Percentiles rank a stretch among this genome's conserved stretches.
phyloP scores from a whole-genome alignment of 345 rosid species.

The Eucalyptus tenuipes region DNA sequence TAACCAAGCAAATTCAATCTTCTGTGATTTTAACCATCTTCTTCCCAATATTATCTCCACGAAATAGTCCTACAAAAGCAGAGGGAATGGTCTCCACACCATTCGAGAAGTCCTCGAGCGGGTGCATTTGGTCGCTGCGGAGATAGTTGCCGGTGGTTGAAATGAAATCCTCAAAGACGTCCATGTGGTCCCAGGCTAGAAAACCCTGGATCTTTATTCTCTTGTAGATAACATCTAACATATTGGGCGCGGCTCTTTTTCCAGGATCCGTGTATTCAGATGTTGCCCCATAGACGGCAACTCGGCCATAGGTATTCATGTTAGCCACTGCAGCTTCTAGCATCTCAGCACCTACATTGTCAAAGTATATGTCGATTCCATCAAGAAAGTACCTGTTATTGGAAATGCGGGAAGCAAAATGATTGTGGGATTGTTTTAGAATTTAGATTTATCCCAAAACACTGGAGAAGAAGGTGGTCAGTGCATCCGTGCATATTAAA shows the following conservation, averaged over 20 bases:
- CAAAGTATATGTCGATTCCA: conserved; percentile 52
- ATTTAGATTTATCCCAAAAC: neutral
- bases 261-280: conserved; percentile 20
- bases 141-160: conserved; percentile 24
- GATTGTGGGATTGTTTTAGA: neutral
- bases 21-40: neutral
- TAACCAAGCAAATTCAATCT: neutral
- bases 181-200: conserved; percentile 15
- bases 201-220: conserved; percentile 43
- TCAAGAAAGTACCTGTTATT: conserved; percentile 31
- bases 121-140: conserved; percentile 1
- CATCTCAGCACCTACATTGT: conserved; percentile 48
- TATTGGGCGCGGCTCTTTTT: conserved; percentile 23
- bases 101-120: conserved; percentile 25
- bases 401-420: neutral
- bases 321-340: conserved; percentile 34
- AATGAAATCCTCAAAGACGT: conserved; percentile 11
- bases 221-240: conserved; percentile 29
- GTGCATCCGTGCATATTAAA: neutral
- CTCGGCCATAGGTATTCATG: conserved; percentile 37
- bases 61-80: conserved; percentile 30
- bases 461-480: neutral
- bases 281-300: conserved; percentile 36
- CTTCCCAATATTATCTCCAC: conserved; percentile 10
- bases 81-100: conserved; percentile 41